Percentiles rank a stretch among this genome's conserved stretches.
Evolutionary conservation across 2,329 filamentous ascomycete species (phyloP).

Genomic region (Lecanicillium sp.): DNA sequence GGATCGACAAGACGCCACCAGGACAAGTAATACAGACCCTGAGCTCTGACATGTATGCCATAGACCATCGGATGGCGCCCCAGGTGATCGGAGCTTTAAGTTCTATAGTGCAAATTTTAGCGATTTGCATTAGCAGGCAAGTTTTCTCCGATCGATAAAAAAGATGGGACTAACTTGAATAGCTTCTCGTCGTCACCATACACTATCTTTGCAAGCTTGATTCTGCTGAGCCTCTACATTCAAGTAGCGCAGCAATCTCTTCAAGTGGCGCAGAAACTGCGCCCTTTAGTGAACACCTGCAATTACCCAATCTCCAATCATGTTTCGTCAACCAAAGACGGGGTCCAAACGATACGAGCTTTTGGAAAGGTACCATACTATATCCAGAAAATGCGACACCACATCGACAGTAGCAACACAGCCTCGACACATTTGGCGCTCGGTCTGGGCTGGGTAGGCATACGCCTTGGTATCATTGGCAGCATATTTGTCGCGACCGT

Average conservation of each 20-base stretch:
- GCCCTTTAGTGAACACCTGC: conserved; percentile 2
- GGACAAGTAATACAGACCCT: conserved; percentile 11
- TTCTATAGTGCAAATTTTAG: neutral
- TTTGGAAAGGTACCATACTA: conserved; percentile 8
- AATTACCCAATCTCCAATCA: conserved; percentile 8
- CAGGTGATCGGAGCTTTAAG: conserved; percentile 1
- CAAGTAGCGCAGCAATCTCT: neutral
- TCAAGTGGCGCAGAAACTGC: neutral
- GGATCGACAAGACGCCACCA: conserved; percentile 11
- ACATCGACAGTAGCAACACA: conserved; percentile 8
- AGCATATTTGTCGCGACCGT: conserved; percentile 4
- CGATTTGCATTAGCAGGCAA: conserved; percentile 31
- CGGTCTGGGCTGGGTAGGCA: conserved; percentile 3
- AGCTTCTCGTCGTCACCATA: conserved; percentile 6
- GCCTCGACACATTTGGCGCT: conserved; percentile 6
- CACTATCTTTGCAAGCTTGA: neutral
- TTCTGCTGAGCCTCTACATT: neutral
- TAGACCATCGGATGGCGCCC: conserved; percentile 11
- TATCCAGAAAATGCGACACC: conserved; percentile 2
- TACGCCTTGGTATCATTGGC: conserved; percentile 9
- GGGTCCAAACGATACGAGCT: conserved; percentile 14
- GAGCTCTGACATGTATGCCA: conserved; percentile 11
- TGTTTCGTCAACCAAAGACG: conserved; percentile 1
- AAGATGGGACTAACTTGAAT: neutral
- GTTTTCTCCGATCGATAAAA: neutral